Conservation (phyloP, 2,329 filamentous ascomycete genomes). For the Blastomyces percursus region DNA sequence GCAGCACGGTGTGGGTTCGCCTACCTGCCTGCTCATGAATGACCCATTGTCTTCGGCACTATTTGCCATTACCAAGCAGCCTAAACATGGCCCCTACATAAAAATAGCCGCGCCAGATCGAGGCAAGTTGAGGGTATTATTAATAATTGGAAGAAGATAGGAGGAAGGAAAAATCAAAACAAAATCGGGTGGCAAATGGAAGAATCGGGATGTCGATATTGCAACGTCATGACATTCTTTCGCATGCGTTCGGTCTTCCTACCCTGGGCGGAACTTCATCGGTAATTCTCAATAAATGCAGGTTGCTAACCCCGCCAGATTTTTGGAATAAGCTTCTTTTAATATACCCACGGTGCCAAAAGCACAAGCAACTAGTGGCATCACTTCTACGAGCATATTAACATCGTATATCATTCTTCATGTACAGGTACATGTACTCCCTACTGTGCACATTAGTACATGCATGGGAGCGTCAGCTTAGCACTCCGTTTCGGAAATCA, state of each 20-base stretch:
- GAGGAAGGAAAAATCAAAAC: background rate
- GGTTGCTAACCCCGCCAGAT: background rate
- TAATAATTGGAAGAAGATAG: background rate
- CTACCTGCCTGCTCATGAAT: background rate
- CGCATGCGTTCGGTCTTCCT: background rate
- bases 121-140: background rate
- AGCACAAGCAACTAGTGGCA: background rate
- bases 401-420: too few relatives aligned
- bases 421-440: too few relatives aligned
- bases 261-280: background rate
- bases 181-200: background rate
- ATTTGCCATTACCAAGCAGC: background rate
- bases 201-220: background rate
- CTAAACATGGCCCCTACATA: background rate
- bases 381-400: background rate
- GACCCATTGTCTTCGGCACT: background rate
- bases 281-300: background rate
- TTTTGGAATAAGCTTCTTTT: background rate
- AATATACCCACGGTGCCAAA: too few relatives aligned
- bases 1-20: background rate
- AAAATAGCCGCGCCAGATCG: background rate
- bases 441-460: too few relatives aligned
- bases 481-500: background rate
- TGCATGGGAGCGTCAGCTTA: background rate
- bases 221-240: background rate